Evolutionary conservation across 139 green algal genomes (phyloP).

Genomic region (Chlorella sp.): DNA sequence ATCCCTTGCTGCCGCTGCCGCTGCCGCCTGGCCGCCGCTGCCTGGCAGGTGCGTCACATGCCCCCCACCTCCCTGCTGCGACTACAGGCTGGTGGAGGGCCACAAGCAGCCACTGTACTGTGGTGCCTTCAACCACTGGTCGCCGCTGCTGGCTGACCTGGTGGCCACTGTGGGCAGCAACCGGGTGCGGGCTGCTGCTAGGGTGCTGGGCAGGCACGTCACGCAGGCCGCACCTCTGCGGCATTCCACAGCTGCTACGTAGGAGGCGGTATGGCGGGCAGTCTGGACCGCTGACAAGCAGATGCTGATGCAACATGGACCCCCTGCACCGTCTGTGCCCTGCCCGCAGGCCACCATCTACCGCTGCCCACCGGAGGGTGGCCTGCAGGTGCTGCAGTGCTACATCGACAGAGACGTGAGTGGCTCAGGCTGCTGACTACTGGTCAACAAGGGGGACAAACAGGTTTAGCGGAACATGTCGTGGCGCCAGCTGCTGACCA

Average conservation of each 20-base stretch:
- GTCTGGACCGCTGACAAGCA: too few relatives aligned
- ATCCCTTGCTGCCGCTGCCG: neutral
- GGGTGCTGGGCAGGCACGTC: too few relatives aligned
- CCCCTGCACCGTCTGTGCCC: neutral
- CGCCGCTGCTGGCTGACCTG: constrained; percentile 56
- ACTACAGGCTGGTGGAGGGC: constrained; percentile 58
- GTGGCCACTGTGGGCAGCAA: constrained; percentile 69
- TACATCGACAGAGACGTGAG: constrained; percentile 73
- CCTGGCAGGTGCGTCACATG: neutral
- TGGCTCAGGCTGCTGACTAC: too few relatives aligned
- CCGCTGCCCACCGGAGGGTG: constrained; percentile 50
- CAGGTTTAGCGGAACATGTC: too few relatives aligned
- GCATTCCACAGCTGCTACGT: too few relatives aligned
- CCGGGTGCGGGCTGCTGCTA: constrained; percentile 50
- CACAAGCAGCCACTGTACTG: constrained; percentile 69
- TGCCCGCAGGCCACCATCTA: constrained; percentile 75
- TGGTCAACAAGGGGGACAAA: too few relatives aligned
- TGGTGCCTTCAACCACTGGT: constrained; percentile 68
- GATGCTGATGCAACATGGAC: too few relatives aligned
- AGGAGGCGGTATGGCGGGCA: too few relatives aligned
- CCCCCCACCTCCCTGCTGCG: neutral
- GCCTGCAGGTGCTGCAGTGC: constrained; percentile 65
- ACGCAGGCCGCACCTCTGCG: too few relatives aligned
- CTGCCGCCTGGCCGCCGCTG: neutral
- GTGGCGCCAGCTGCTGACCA: too few relatives aligned